phyloP scores from a whole-genome alignment of 768 basidiomycete species.

The Leccinellum luteum region DNA sequence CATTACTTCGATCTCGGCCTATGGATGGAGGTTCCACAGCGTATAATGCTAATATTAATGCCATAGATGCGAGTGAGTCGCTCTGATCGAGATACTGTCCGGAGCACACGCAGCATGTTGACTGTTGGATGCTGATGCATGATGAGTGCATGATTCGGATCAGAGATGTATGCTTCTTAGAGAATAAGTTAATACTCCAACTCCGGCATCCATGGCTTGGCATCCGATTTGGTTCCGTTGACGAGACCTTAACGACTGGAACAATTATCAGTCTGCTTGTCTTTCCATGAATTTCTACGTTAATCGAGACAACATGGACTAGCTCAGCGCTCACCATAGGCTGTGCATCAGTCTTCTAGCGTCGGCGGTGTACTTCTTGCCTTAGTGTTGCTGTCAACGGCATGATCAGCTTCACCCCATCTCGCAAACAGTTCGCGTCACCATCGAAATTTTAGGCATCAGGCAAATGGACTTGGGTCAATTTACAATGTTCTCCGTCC shows the following conservation, averaged over 20 bases:
- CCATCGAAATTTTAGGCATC: background rate
- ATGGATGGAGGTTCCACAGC: too few species aligned
- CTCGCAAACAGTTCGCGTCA: slow-evolving; percentile 42
- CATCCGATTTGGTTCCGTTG: background rate
- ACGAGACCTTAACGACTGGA: background rate
- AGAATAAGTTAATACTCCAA: too few species aligned
- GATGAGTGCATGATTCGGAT: background rate
- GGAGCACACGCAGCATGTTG: background rate
- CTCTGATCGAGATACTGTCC: background rate
- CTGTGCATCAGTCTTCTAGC: slow-evolving; percentile 7
- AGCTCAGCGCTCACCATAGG: background rate
- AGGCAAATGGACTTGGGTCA: background rate
- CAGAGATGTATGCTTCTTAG: too few species aligned
- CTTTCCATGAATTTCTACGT: background rate
- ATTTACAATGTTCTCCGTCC: slow-evolving; percentile 41
- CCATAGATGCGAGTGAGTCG: background rate
- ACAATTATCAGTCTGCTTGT: too few species aligned
- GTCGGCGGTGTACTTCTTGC: slow-evolving; percentile 14
- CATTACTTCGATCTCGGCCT: background rate
- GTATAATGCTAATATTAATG: background rate
- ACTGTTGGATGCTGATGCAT: background rate
- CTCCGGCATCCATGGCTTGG: background rate
- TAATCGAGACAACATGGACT: background rate
- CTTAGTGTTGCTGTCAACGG: slow-evolving; percentile 35
- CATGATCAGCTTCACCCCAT: slow-evolving; percentile 48